These are phyloP conservation scores for Coriolopsis trogii DNA, from an alignment of 1,284 basidiomycete genomes.

Conservation along the genomic window DNA sequence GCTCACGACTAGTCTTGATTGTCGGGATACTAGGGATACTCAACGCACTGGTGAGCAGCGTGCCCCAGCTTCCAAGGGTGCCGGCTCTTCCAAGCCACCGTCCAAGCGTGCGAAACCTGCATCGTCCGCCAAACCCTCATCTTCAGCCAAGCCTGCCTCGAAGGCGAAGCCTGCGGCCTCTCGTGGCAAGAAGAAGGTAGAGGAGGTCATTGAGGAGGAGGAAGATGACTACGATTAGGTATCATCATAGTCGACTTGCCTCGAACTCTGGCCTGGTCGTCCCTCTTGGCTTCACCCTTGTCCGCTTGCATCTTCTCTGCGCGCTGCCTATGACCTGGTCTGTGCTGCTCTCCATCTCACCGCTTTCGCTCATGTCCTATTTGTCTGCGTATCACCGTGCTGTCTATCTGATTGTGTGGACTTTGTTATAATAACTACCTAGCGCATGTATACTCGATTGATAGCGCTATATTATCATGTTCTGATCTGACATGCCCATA, in stretches of 20 bases:
- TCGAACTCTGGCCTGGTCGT: not conserved
- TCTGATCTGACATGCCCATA: not conserved
- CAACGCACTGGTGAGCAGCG: slow-evolving; percentile 16
- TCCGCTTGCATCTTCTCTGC: not conserved
- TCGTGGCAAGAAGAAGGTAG: slow-evolving; percentile 28
- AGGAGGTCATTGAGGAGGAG: slow-evolving; percentile 25
- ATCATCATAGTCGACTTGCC: not conserved
- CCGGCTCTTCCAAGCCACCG: slow-evolving; percentile 28
- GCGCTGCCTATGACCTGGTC: not conserved
- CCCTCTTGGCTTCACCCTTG: not conserved
- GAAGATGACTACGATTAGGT: slow-evolving; percentile 27
- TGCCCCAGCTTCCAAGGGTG: slow-evolving; percentile 30
- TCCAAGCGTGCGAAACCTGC: slow-evolving; percentile 33
- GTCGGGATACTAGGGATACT: not conserved
- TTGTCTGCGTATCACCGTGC: slow-evolving; percentile 7
- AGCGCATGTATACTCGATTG: slow-evolving; percentile 19
- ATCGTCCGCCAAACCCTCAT: slow-evolving; percentile 20
- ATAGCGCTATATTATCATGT: slow-evolving; percentile 10
- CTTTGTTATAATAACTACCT: slow-evolving; percentile 17
- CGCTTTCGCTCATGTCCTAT: slow-evolving; percentile 2
- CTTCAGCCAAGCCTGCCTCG: slow-evolving; percentile 29
- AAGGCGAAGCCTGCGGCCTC: slow-evolving; percentile 26
- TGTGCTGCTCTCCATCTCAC: no score
- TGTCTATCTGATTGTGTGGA: slow-evolving; percentile 12
- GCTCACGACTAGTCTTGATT: not conserved